Conservation (phyloP, 2,329 filamentous ascomycete species). For the Fusarium sp. region DNA sequence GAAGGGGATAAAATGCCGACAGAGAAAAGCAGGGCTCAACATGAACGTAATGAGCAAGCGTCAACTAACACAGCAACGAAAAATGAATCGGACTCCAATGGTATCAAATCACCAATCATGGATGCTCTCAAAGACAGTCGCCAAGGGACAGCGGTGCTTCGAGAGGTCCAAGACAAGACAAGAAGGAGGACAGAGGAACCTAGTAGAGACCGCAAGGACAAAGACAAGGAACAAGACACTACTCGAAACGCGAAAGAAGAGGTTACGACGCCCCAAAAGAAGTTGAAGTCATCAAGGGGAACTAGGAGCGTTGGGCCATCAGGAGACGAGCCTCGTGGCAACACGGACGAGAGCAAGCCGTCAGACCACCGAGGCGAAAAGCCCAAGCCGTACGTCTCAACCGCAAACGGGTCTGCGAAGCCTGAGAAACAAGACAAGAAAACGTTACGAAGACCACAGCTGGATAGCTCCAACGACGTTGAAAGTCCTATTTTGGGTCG, state of each 20-base stretch:
- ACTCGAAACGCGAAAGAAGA: slow-evolving; percentile 17
- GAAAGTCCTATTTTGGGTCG: slow-evolving; percentile 56
- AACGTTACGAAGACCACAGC: slow-evolving; percentile 32
- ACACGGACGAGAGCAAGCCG: slow-evolving; percentile 8
- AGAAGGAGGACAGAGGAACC: slow-evolving; percentile 40
- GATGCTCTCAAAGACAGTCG: slow-evolving; percentile 41
- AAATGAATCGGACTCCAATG: background rate
- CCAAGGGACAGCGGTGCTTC: slow-evolving; percentile 37
- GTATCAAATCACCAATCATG: background rate
- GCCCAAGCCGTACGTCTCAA: slow-evolving; percentile 5
- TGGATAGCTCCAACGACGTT: slow-evolving; percentile 45
- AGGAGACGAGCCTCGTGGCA: slow-evolving; percentile 1
- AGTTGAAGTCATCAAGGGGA: background rate
- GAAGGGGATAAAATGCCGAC: slow-evolving; percentile 9
- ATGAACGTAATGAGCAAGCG: background rate
- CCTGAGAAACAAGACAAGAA: slow-evolving; percentile 42
- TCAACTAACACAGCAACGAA: background rate
- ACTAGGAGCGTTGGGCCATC: background rate
- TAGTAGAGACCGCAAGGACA: slow-evolving; percentile 19
- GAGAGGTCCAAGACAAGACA: background rate
- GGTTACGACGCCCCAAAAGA: background rate
- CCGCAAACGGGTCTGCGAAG: slow-evolving; percentile 35
- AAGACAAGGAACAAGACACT: slow-evolving; percentile 14
- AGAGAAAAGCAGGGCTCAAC: background rate
- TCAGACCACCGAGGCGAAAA: slow-evolving; percentile 7